Percentiles rank a stretch among this genome's conserved stretches.
phyloP scores from a whole-genome alignment of 2,329 filamentous ascomycete species.

The Fusarium sp. region DNA sequence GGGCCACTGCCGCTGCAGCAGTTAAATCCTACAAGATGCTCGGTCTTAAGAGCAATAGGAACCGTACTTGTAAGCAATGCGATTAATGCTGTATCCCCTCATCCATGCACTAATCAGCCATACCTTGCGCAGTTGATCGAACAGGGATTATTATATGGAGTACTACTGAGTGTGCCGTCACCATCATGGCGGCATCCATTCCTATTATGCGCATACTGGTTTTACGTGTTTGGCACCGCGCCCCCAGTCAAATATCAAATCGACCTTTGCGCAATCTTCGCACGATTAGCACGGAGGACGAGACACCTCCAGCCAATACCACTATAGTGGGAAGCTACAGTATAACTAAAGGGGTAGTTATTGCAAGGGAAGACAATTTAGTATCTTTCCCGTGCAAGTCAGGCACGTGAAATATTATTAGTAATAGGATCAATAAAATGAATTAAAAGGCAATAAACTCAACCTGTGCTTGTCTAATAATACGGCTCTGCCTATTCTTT shows the following conservation, averaged over 20 bases:
- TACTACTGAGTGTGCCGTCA: background rate
- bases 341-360: rapidly evolving
- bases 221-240: background rate
- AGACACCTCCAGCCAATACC: background rate
- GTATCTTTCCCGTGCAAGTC: too few relatives aligned
- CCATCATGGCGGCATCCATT: slow-evolving; percentile 4
- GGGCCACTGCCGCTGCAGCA: slow-evolving; percentile 2
- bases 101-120: rapidly evolving
- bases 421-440: too few relatives aligned
- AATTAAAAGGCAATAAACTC: too few relatives aligned
- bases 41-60: background rate
- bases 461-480: too few relatives aligned
- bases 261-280: background rate
- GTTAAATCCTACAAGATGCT: background rate
- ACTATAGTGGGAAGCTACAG: background rate
- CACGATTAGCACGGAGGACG: background rate
- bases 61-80: background rate
- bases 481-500: too few relatives aligned
- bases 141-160: slow-evolving; percentile 6
- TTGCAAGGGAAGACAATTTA: background rate
- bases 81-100: background rate
- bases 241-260: rapidly evolving
- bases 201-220: slow-evolving; percentile 5
- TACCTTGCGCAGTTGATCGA: background rate
- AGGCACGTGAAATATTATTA: too few relatives aligned